Base-by-base conservation (phyloP, 257 asterid species). In the Fraxinus excelsior region DNA sequence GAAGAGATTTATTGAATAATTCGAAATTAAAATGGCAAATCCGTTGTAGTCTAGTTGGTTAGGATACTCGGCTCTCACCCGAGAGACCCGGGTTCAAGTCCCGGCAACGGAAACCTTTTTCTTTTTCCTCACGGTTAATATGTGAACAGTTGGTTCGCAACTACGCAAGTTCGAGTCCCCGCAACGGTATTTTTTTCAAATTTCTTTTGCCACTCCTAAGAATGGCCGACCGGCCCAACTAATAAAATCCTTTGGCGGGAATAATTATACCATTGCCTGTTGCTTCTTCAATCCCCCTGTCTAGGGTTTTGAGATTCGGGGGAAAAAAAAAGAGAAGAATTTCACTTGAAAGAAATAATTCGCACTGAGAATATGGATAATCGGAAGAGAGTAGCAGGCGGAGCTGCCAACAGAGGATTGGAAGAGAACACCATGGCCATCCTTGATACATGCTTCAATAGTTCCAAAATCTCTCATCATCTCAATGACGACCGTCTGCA, bases 381-480 rank as follows among this genome's bases (percentile, higher is more conserved):
- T 67, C 49, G 85, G 76, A 23, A 86, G 51, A 12, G 16, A 42
- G 18, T 42, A 42, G 51, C 18, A 42, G 51, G 51, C 51, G 51
- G 51, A 42, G 51, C 51, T 11, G 51, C 51, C 51, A 42, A 42
- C 16, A 42, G 51, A 42, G 51, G 51, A 42, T 42, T 42, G 51
- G 51, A 42, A 42, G 98, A 88, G 88, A 92, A 92, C 87, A 92
- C 91, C 5, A 77, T 94, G 97, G 96, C 94, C 2, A 89, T 92
- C 69, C 97, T 94, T 34, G 97, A 93, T 78, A 85, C 88, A 56
- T 92, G 96, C 77, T 91, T 91, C 85, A 82, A 28, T 35, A 75
- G 42, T 71, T 82, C 91, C 69, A 86, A 81, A 80, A n/a, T 78
- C 44, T 81, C 92, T 75, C 95, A 87, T 80, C 95, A 94, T 85